A percentile compares a stretch with the other conserved stretches of the same genome.
Conservation (phyloP, 2,329 filamentous ascomycete genomes). For the Hypomyces perniciosus region DNA sequence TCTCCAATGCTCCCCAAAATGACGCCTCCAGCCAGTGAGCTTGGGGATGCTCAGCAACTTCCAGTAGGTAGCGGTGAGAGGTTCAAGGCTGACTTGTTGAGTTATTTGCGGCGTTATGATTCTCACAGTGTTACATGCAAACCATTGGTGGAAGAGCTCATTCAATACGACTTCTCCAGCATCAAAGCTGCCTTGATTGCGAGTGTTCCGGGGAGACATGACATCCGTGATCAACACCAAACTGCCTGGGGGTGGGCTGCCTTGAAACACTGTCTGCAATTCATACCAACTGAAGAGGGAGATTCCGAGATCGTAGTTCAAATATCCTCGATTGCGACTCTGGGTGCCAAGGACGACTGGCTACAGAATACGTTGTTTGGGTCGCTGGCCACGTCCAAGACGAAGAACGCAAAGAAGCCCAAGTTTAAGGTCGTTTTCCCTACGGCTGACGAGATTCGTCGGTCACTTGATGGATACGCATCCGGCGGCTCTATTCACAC, state of each 20-base stretch:
- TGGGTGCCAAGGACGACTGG: slow-evolving; percentile 68
- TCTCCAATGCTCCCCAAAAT: slow-evolving; percentile 62
- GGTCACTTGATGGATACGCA: slow-evolving; percentile 68
- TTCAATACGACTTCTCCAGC: slow-evolving; percentile 60
- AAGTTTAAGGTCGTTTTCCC: slow-evolving; percentile 73
- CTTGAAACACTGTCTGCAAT: slow-evolving; percentile 52
- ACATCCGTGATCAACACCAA: slow-evolving; percentile 36
- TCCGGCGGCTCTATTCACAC: slow-evolving; percentile 79
- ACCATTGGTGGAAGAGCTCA: slow-evolving; percentile 51
- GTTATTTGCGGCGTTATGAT: slow-evolving; percentile 68
- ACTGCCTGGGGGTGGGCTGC: slow-evolving; percentile 74
- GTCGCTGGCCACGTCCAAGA: slow-evolving; percentile 33
- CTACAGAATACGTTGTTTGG: slow-evolving; percentile 58
- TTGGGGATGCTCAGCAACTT: slow-evolving; percentile 7
- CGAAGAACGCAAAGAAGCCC: slow-evolving; percentile 29
- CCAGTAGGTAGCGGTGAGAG: slow-evolving; percentile 53
- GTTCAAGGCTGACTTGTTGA: slow-evolving; percentile 71
- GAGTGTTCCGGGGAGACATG: slow-evolving; percentile 67
- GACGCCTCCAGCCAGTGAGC: background rate
- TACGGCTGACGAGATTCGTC: slow-evolving; percentile 69
- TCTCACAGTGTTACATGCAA: slow-evolving; percentile 46
- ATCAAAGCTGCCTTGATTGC: slow-evolving; percentile 69
- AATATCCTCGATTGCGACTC: slow-evolving; percentile 75
- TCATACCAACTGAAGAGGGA: slow-evolving; percentile 41
- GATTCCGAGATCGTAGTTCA: slow-evolving; percentile 52